phyloP scores from a whole-genome alignment of 2,329 filamentous ascomycete genomes.

The Chaetomium globosum region DNA sequence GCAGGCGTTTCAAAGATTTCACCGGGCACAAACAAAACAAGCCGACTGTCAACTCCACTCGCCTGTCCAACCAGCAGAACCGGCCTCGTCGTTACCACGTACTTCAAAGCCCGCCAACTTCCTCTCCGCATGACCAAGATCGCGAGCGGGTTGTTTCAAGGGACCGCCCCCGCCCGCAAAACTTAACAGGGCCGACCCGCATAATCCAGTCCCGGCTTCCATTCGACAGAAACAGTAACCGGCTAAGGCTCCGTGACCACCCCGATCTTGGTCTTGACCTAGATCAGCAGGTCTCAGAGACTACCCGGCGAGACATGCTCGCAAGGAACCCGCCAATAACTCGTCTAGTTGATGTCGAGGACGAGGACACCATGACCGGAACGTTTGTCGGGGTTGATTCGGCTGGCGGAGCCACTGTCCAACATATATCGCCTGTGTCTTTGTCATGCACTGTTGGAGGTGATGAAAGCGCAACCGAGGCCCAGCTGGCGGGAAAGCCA shows the following conservation, averaged over 20 bases:
- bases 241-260: background rate
- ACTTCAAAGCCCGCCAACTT: constrained; percentile 24
- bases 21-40: background rate
- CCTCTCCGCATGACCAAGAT: constrained; percentile 10
- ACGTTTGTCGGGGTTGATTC: background rate
- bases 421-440: background rate
- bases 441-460: background rate
- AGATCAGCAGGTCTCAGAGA: background rate
- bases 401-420: background rate
- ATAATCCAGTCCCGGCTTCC: constrained; percentile 20
- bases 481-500: background rate
- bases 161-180: background rate
- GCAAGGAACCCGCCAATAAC: background rate
- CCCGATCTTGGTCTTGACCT: background rate
- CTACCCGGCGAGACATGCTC: background rate
- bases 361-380: background rate
- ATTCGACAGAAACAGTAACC: constrained; percentile 8
- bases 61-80: background rate
- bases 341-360: background rate
- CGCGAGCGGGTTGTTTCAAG: background rate
- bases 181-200: background rate
- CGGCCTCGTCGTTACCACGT: constrained; percentile 12
- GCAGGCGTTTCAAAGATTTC: constrained; percentile 1
- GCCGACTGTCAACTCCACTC: background rate
- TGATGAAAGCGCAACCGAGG: background rate